Conservation (phyloP, 345 rosid genomes). For the Geranium brycei region DNA sequence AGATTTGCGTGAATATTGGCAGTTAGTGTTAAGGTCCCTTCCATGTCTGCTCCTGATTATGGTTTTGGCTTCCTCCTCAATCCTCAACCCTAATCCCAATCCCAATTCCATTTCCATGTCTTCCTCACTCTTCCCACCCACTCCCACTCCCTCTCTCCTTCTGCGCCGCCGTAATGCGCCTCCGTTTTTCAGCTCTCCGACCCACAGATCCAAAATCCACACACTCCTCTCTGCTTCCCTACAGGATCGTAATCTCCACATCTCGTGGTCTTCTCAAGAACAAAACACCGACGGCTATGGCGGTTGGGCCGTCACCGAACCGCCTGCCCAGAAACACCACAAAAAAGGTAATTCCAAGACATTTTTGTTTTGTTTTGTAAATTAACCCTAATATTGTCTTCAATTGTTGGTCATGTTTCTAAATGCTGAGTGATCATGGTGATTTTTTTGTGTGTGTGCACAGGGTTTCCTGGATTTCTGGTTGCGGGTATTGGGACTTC, state of each 20-base stretch:
- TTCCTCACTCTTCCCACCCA: slow-evolving; percentile 16
- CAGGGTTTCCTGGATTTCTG: no score
- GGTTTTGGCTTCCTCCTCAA: no score
- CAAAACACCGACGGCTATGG: slow-evolving; percentile 27
- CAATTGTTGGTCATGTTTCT: no score
- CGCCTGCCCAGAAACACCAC: slow-evolving; percentile 13
- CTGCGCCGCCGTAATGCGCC: slow-evolving; percentile 25
- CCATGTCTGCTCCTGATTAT: no score
- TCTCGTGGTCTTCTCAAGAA: slow-evolving; percentile 43
- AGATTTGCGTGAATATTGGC: no score
- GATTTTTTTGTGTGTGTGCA: no score
- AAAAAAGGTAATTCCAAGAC: slow-evolving; percentile 8
- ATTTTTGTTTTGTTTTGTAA: slow-evolving; percentile 12
- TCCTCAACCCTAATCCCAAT: neutral
- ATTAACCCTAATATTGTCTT: neutral
- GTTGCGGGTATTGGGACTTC: no score
- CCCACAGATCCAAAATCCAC: slow-evolving; percentile 19
- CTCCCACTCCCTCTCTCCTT: slow-evolving; percentile 18
- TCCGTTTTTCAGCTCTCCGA: slow-evolving; percentile 14
- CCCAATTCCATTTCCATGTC: neutral
- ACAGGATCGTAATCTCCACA: slow-evolving; percentile 15
- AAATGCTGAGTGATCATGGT: no score
- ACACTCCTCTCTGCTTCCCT: slow-evolving; percentile 30
- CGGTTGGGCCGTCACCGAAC: slow-evolving; percentile 53
- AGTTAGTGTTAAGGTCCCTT: no score